phyloP scores from a whole-genome alignment of 208 protist genomes.

The Borovskyia barvae region DNA sequence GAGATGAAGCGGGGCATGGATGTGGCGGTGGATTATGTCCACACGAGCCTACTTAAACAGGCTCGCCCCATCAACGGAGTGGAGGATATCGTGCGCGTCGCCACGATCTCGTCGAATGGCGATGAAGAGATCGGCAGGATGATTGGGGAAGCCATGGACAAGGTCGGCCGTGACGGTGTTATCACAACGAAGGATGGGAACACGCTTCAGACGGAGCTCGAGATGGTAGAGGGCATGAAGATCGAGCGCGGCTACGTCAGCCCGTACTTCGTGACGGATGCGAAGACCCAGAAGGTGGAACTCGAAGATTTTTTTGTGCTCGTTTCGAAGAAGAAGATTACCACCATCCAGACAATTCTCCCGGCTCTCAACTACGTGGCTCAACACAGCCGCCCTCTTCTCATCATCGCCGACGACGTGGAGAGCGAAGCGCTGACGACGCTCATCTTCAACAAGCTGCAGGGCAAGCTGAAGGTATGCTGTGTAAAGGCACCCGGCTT shows the following conservation, averaged over 20 bases:
- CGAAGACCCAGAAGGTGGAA: constrained; percentile 95
- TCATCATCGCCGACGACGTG: constrained; percentile 99
- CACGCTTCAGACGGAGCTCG: constrained; percentile 97
- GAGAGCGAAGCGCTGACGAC: constrained; percentile 96
- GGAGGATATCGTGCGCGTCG: constrained; percentile 97
- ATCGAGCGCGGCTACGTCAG: constrained; percentile 98
- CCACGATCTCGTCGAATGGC: constrained; percentile 99
- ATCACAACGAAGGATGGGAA: constrained; percentile 99
- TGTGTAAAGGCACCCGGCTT: constrained; percentile 99
- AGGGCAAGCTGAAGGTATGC: constrained; percentile 85
- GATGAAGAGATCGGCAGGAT: constrained; percentile 97
- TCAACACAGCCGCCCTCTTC: constrained; percentile 85
- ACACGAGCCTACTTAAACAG: constrained; percentile 86
- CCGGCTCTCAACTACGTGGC: constrained; percentile 91
- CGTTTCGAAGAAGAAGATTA: constrained; percentile 96
- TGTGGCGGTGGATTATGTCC: constrained; percentile 90
- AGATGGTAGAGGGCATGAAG: constrained; percentile 98
- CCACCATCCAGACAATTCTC: constrained; percentile 83
- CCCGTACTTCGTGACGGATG: constrained; percentile 98
- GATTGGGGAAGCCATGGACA: constrained; percentile 98
- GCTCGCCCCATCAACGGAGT: constrained; percentile 93
- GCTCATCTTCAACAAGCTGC: constrained; percentile 86
- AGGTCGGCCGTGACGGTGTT: constrained; percentile 98
- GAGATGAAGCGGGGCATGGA: constrained; percentile 99
- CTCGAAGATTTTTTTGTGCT: constrained; percentile 96